Conservation (phyloP, 1,284 basidiomycete genomes). For the Caloboletus inedulis region DNA sequence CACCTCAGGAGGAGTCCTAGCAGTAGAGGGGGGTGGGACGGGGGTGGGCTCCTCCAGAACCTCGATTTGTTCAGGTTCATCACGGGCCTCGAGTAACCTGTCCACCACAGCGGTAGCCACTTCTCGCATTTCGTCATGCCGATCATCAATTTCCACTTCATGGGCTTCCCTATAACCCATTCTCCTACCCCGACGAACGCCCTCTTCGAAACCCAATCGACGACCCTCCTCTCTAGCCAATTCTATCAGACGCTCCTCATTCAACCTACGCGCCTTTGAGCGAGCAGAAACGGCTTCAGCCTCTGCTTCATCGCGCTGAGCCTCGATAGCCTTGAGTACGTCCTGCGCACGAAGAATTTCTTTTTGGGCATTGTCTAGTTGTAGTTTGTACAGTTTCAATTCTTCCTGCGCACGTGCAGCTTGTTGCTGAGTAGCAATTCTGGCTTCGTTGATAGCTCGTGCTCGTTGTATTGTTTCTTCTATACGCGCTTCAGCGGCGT, state of each 20-base stretch:
- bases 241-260: conserved; percentile 45
- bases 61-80: conserved; percentile 26
- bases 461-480: conserved; percentile 50
- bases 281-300: conserved; percentile 44
- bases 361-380: conserved; percentile 59
- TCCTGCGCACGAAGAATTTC: conserved; percentile 54
- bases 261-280: conserved; percentile 44
- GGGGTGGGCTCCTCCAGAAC: conserved; percentile 16
- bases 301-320: conserved; percentile 51
- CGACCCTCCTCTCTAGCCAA: conserved; percentile 54
- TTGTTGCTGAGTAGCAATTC: conserved; percentile 49
- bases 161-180: conserved; percentile 33
- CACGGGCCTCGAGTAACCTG: conserved; percentile 26
- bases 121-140: conserved; percentile 18
- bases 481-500: conserved; percentile 49
- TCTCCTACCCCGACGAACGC: conserved; percentile 46
- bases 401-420: conserved; percentile 51
- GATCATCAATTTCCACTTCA: conserved; percentile 14
- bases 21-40: conserved; percentile 16
- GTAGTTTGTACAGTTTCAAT: conserved; percentile 56
- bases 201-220: conserved; percentile 51
- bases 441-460: conserved; percentile 50
- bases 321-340: conserved; percentile 42
- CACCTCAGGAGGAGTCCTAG: conserved; percentile 17
- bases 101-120: conserved; percentile 23